Evolutionary conservation across 352 stramenopile species (phyloP).

Genomic region (Halophytophthora polymorphica): DNA sequence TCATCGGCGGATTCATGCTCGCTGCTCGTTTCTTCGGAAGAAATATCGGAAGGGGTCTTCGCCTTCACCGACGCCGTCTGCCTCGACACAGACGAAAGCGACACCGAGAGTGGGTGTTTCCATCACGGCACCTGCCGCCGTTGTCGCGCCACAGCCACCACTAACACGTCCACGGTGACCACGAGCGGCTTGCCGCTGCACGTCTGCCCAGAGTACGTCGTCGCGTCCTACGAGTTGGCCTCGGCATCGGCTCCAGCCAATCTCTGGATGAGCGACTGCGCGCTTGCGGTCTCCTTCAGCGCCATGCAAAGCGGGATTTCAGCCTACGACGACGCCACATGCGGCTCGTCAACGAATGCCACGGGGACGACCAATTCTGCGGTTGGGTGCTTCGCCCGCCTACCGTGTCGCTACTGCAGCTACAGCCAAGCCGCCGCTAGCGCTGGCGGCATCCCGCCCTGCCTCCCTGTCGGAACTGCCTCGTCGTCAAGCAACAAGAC

Average conservation of each 20-base stretch:
- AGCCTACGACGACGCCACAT: neutral
- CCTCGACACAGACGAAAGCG: neutral
- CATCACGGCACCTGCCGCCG: neutral
- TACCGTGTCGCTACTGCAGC: neutral
- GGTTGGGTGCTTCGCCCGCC: neutral
- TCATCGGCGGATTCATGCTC: neutral
- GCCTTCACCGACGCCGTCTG: neutral
- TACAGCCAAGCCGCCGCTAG: neutral
- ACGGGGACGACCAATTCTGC: neutral
- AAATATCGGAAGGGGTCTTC: neutral
- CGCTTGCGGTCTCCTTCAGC: neutral
- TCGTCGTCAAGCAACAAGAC: neutral
- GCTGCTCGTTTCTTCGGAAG: neutral
- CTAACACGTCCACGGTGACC: neutral
- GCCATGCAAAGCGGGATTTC: neutral
- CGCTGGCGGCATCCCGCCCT: neutral
- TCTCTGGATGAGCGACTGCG: neutral
- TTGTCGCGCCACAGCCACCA: neutral
- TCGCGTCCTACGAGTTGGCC: neutral
- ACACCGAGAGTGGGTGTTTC: neutral
- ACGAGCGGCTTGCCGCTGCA: neutral
- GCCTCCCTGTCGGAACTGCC: neutral
- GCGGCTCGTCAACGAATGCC: neutral
- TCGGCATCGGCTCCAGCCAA: neutral
- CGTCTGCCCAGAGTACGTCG: neutral